Evolutionary conservation across 768 basidiomycete genomes (phyloP).

Genomic region (Termitomyces sp.): DNA sequence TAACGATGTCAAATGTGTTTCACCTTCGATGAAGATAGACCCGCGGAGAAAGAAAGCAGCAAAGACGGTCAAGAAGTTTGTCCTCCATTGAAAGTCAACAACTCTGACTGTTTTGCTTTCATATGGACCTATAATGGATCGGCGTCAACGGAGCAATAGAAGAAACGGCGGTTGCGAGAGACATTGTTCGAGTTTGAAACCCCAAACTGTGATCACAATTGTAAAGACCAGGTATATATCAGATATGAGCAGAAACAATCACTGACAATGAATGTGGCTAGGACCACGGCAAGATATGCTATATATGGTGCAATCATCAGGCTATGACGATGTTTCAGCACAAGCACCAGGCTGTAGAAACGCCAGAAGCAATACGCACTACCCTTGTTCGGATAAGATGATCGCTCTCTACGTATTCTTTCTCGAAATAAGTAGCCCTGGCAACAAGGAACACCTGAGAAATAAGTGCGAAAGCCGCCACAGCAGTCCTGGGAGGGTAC

Average conservation of each 20-base stretch:
- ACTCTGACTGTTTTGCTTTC: background rate
- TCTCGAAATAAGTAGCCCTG: conserved; percentile 28
- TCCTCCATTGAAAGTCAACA: conserved; percentile 20
- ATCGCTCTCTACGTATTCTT: conserved; percentile 24
- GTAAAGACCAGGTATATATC: background rate
- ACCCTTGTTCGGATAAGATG: conserved; percentile 29
- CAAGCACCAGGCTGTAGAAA: background rate
- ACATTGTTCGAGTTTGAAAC: conserved; percentile 27
- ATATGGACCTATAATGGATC: conserved; percentile 24
- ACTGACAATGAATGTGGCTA: conserved; percentile 36
- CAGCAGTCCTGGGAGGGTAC: conserved; percentile 27
- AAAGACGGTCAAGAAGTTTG: conserved; percentile 32
- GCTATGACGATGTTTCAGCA: conserved; percentile 18
- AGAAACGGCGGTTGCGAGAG: conserved; percentile 42
- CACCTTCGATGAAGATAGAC: conserved; percentile 35
- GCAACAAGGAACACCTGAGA: conserved; percentile 42
- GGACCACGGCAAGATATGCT: conserved; percentile 28
- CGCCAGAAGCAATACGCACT: conserved; percentile 19
- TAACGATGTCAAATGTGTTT: background rate
- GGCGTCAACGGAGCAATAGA: conserved; percentile 43
- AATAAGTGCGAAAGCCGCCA: conserved; percentile 35
- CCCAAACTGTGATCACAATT: conserved; percentile 25
- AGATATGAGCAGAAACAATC: background rate
- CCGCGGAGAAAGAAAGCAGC: conserved; percentile 33
- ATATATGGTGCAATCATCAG: conserved; percentile 38